These are phyloP conservation scores for Mrakia blollopis DNA, from an alignment of 768 basidiomycete genomes.

Conservation along the genomic window DNA sequence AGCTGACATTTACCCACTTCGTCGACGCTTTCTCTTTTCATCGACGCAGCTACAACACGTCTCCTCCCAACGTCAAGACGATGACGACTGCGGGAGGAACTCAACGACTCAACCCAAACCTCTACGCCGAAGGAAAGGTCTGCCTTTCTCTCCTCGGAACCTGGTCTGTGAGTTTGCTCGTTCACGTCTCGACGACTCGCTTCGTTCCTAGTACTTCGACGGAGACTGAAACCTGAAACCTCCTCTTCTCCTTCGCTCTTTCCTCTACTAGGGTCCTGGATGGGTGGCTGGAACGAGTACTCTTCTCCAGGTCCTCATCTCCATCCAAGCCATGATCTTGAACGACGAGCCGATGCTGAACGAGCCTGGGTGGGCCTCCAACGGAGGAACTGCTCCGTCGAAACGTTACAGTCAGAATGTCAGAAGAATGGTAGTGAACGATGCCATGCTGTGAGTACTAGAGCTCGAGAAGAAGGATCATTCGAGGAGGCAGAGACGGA, in stretches of 20 bases:
- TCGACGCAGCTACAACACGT: slow-evolving; percentile 64
- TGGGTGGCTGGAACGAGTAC: slow-evolving; percentile 90
- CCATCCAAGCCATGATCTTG: slow-evolving; percentile 69
- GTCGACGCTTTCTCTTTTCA: background rate
- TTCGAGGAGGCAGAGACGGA: too few relatives aligned
- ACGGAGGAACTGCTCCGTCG: slow-evolving; percentile 30
- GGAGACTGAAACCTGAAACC: background rate
- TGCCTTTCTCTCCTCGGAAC: slow-evolving; percentile 87
- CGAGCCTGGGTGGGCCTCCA: slow-evolving; percentile 60
- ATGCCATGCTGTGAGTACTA: slow-evolving; percentile 52
- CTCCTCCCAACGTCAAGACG: slow-evolving; percentile 70
- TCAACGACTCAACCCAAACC: slow-evolving; percentile 87
- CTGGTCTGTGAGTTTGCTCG: slow-evolving; percentile 50
- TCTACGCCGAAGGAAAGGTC: slow-evolving; percentile 82
- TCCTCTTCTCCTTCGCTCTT: background rate
- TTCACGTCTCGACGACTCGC: background rate
- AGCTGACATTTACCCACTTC: background rate
- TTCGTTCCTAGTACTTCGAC: background rate
- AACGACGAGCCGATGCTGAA: slow-evolving; percentile 92
- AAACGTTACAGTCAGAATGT: slow-evolving; percentile 61
- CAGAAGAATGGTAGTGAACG: slow-evolving; percentile 83
- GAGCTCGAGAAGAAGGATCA: too few relatives aligned
- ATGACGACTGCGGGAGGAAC: slow-evolving; percentile 78
- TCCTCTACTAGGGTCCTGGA: slow-evolving; percentile 60
- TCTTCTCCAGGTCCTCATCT: slow-evolving; percentile 56